Percentiles rank a stretch among this genome's conserved stretches.
phyloP scores from a whole-genome alignment of 2,329 filamentous ascomycete genomes.

The Apiospora saccharicola region DNA sequence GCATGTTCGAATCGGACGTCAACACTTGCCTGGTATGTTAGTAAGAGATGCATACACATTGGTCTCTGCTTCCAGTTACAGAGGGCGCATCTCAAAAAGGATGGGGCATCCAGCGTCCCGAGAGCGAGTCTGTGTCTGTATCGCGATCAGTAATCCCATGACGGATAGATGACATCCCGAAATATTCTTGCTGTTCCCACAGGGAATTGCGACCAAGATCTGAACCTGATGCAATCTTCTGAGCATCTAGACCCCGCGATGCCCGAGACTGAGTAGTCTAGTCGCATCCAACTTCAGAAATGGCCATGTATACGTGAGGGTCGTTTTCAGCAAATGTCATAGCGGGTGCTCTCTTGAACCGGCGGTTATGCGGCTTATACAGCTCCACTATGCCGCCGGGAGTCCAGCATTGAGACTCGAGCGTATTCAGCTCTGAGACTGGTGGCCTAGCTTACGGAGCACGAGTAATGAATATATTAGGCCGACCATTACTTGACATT shows the following conservation, averaged over 20 bases:
- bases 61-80: no score
- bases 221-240: background rate
- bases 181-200: background rate
- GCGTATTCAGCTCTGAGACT: no score
- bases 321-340: no score
- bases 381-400: no score
- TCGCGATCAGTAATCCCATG: background rate
- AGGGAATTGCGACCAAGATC: background rate
- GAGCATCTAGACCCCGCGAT: background rate
- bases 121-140: background rate
- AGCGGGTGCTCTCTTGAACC: no score
- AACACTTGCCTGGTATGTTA: background rate
- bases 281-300: background rate
- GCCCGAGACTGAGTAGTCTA: background rate
- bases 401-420: no score
- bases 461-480: background rate
- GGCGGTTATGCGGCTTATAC: no score
- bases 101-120: background rate
- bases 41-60: background rate
- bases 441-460: background rate
- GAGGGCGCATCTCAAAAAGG: background rate
- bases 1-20: background rate
- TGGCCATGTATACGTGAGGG: background rate
- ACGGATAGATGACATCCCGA: background rate
- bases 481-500: background rate